phyloP scores from a whole-genome alignment of 768 basidiomycete genomes.

The Asterophora parasitica region DNA sequence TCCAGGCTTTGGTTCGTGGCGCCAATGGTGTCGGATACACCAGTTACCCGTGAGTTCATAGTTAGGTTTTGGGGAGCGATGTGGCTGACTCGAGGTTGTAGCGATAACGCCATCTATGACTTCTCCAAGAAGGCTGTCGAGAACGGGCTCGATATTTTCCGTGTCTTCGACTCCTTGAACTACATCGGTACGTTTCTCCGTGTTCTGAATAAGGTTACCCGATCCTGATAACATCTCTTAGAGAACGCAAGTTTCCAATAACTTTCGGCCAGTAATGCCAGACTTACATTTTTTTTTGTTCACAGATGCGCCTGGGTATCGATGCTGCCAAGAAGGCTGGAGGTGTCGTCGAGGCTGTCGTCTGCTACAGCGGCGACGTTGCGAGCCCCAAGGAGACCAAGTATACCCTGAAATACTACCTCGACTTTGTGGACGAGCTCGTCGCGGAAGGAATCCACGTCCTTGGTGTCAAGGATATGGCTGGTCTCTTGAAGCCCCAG shows the following conservation, averaged over 20 bases:
- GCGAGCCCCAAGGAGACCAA: slow-evolving; percentile 93
- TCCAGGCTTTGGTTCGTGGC: slow-evolving; percentile 97
- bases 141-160: slow-evolving; percentile 98
- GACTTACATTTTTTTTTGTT: background rate
- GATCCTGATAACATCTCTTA: slow-evolving; percentile 23
- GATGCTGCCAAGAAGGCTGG: slow-evolving; percentile 99
- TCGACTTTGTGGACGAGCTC: slow-evolving; percentile 91
- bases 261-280: background rate
- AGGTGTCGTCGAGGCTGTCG: slow-evolving; percentile 94
- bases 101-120: slow-evolving; percentile 98
- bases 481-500: slow-evolving; percentile 91
- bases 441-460: slow-evolving; percentile 95
- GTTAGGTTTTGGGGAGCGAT: background rate
- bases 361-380: slow-evolving; percentile 98
- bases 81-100: slow-evolving; percentile 22
- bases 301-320: slow-evolving; percentile 93
- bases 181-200: slow-evolving; percentile 67
- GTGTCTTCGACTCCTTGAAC: slow-evolving; percentile 98
- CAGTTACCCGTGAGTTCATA: slow-evolving; percentile 77
- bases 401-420: slow-evolving; percentile 96
- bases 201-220: background rate
- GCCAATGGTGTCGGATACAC: slow-evolving; percentile 99
- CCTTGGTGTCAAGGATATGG: slow-evolving; percentile 98
- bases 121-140: slow-evolving; percentile 99
- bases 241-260: slow-evolving; percentile 58